Conservation (phyloP, 2,329 filamentous ascomycete genomes). For the Neobulgaria alba region DNA sequence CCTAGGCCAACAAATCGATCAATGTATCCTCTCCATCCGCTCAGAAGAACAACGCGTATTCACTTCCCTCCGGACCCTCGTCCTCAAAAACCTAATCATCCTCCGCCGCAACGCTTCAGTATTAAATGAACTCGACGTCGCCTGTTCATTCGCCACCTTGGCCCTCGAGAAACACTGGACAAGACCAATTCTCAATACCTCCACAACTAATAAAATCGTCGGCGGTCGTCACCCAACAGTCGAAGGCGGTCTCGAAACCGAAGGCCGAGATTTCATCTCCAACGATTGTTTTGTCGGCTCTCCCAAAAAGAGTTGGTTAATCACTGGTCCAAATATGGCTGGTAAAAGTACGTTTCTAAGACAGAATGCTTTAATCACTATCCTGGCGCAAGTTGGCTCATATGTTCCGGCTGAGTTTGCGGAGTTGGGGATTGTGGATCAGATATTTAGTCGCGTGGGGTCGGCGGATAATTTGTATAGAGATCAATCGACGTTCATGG, state of each 20-base stretch:
- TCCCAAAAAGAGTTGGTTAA: slow-evolving; percentile 55
- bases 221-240: slow-evolving; percentile 90
- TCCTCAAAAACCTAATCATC: slow-evolving; percentile 74
- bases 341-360: slow-evolving; percentile 94
- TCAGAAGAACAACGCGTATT: slow-evolving; percentile 80
- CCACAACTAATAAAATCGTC: slow-evolving; percentile 63
- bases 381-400: slow-evolving; percentile 85
- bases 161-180: slow-evolving; percentile 66
- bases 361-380: slow-evolving; percentile 89
- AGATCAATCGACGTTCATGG: slow-evolving; percentile 98
- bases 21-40: slow-evolving; percentile 67
- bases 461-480: slow-evolving; percentile 92
- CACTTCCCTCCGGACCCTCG: slow-evolving; percentile 59
- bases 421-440: slow-evolving; percentile 85
- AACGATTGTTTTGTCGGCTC: slow-evolving; percentile 80
- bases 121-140: slow-evolving; percentile 87
- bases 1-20: slow-evolving; percentile 72
- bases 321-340: slow-evolving; percentile 94
- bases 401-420: slow-evolving; percentile 87
- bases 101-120: slow-evolving; percentile 85
- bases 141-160: slow-evolving; percentile 73
- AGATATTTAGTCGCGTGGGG: slow-evolving; percentile 87
- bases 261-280: slow-evolving; percentile 71
- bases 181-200: slow-evolving; percentile 62
- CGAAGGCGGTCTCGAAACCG: slow-evolving; percentile 68